A percentile compares a stretch with the other conserved stretches of the same genome.
Conservation (phyloP, 2,329 filamentous ascomycete genomes). For the Diaporthe eres region DNA sequence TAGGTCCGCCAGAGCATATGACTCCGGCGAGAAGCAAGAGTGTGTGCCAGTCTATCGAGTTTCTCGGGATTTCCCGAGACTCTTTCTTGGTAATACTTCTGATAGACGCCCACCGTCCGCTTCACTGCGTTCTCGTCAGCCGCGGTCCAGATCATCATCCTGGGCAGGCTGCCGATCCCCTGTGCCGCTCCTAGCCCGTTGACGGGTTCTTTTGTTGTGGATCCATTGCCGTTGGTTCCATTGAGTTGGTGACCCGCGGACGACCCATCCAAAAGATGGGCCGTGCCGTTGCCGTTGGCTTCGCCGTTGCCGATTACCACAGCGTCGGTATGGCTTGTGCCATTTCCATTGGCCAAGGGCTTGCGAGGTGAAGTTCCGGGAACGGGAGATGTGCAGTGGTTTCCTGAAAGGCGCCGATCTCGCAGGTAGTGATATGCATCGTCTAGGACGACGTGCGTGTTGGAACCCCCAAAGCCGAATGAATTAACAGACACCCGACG, state of each 20-base stretch:
- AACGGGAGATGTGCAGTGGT: background rate
- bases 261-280: background rate
- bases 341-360: background rate
- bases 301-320: background rate
- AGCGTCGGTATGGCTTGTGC: background rate
- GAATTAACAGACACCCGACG: slow-evolving; percentile 29
- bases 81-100: slow-evolving; percentile 44
- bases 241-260: background rate
- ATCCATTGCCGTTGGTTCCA: slow-evolving; percentile 3
- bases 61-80: slow-evolving; percentile 27
- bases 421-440: slow-evolving; percentile 25
- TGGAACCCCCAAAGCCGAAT: slow-evolving; percentile 15
- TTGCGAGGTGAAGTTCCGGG: background rate
- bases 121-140: slow-evolving; percentile 49
- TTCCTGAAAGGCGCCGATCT: background rate
- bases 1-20: slow-evolving; percentile 48
- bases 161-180: background rate
- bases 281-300: background rate
- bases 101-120: slow-evolving; percentile 46
- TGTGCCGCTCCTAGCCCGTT: background rate
- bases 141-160: slow-evolving; percentile 50
- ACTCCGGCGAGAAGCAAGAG: slow-evolving; percentile 47
- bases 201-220: background rate
- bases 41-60: slow-evolving; percentile 46
- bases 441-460: slow-evolving; percentile 29